A percentile compares a stretch with the other conserved stretches of the same genome.
Evolutionary conservation across 2,329 filamentous ascomycete genomes (phyloP).

Genomic region (Botrytis elliptica): DNA sequence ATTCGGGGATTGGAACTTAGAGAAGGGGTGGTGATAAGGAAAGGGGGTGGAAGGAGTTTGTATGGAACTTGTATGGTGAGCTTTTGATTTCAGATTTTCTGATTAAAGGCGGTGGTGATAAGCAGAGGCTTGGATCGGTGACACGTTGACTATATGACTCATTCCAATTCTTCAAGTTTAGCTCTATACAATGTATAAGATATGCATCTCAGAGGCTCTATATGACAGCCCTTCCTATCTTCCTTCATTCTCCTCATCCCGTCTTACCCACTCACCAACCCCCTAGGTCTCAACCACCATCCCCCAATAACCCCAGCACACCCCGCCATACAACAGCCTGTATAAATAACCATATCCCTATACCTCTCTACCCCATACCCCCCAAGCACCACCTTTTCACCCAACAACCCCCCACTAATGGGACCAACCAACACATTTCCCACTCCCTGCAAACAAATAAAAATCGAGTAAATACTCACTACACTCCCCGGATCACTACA

Average conservation of each 20-base stretch:
- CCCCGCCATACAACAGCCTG: constrained; percentile 5
- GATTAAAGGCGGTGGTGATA: background rate
- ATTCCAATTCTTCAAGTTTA: background rate
- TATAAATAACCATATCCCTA: constrained; percentile 30
- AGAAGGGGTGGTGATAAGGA: no score
- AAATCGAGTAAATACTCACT: background rate
- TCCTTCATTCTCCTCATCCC: background rate
- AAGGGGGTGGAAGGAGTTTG: background rate
- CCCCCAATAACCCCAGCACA: constrained; percentile 27
- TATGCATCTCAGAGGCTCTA: background rate
- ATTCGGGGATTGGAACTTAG: no score
- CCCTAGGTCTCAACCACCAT: constrained; percentile 23
- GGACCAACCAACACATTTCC: background rate
- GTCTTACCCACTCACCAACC: background rate
- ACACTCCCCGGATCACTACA: background rate
- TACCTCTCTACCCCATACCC: constrained; percentile 29
- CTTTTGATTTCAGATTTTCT: background rate
- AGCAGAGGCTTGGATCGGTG: background rate
- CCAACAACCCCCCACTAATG: background rate
- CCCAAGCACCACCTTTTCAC: background rate
- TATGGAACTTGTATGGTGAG: background rate
- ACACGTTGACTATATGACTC: background rate
- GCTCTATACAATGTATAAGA: background rate
- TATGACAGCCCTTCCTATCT: background rate
- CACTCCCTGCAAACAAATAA: background rate